These are phyloP conservation scores for Hygrocybe punicea DNA, from an alignment of 768 basidiomycete species.

Conservation along the genomic window DNA sequence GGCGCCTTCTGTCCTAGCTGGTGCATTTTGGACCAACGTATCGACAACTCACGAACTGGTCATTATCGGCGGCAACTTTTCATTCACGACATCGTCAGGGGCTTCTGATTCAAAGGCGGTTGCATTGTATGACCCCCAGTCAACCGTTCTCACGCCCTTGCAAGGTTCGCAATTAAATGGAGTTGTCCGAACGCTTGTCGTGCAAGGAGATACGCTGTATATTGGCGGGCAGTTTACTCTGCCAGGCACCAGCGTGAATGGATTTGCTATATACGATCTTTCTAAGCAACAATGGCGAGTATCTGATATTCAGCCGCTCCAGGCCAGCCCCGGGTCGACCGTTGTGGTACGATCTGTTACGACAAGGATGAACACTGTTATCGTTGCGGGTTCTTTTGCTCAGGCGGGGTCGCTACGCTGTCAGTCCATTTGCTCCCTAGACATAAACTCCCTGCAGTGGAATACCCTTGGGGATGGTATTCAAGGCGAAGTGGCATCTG, in stretches of 20 bases:
- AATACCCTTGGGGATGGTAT: slow-evolving; percentile 74
- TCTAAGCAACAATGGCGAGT: slow-evolving; percentile 58
- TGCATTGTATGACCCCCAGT: slow-evolving; percentile 64
- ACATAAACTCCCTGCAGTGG: slow-evolving; percentile 72
- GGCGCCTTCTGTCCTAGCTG: slow-evolving; percentile 81
- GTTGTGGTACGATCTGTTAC: slow-evolving; percentile 73
- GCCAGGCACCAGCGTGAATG: slow-evolving; percentile 52
- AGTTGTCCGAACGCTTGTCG: slow-evolving; percentile 70
- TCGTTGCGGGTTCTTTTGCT: slow-evolving; percentile 87
- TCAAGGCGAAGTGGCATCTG: slow-evolving; percentile 72
- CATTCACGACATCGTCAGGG: slow-evolving; percentile 45
- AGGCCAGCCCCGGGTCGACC: slow-evolving; percentile 47
- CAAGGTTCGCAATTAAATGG: slow-evolving; percentile 66
- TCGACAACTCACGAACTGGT: slow-evolving; percentile 60
- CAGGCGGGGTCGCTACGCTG: slow-evolving; percentile 74
- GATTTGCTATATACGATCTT: slow-evolving; percentile 81
- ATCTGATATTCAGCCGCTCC: slow-evolving; percentile 56
- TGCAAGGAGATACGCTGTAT: slow-evolving; percentile 66
- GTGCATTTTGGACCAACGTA: slow-evolving; percentile 85
- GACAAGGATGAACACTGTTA: slow-evolving; percentile 55
- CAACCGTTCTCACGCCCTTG: slow-evolving; percentile 50
- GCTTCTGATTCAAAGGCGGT: slow-evolving; percentile 49
- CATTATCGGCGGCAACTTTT: slow-evolving; percentile 90
- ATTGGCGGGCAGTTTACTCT: slow-evolving; percentile 83
- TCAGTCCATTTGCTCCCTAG: slow-evolving; percentile 73